Conservation (phyloP, 352 stramenopile genomes). For the Thraustotheca clavata region DNA sequence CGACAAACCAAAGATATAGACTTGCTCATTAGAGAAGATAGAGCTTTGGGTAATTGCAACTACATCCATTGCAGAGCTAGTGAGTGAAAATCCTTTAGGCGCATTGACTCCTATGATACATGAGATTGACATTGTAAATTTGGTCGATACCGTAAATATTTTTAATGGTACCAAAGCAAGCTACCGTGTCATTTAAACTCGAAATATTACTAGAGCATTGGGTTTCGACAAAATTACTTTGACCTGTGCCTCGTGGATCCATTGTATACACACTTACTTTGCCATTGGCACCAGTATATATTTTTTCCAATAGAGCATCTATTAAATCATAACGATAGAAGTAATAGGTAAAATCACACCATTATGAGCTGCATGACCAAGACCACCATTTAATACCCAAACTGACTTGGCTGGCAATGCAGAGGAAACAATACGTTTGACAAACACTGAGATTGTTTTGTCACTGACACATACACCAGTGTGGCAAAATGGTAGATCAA, state of each 20-base stretch:
- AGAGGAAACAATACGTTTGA: slow-evolving; percentile 24
- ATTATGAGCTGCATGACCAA: slow-evolving; percentile 5
- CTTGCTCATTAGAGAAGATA: background rate
- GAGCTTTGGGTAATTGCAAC: slow-evolving; percentile 19
- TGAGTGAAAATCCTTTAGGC: slow-evolving; percentile 29
- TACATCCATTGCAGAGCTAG: slow-evolving; percentile 38
- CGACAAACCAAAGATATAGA: slow-evolving; percentile 26
- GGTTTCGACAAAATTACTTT: slow-evolving; percentile 27
- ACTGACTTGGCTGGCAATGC: background rate
- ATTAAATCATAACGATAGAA: background rate
- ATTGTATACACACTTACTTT: slow-evolving; percentile 44
- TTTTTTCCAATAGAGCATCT: background rate
- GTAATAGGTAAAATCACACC: background rate
- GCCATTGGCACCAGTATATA: slow-evolving; percentile 1
- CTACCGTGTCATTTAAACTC: slow-evolving; percentile 23
- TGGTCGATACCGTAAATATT: slow-evolving; percentile 25
- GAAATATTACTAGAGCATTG: slow-evolving; percentile 13
- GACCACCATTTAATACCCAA: slow-evolving; percentile 20
- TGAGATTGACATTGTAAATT: too few species aligned
- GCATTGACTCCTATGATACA: background rate
- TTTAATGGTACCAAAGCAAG: slow-evolving; percentile 27
- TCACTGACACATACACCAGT: slow-evolving; percentile 26
- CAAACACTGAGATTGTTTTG: slow-evolving; percentile 32
- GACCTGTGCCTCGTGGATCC: slow-evolving; percentile 35
- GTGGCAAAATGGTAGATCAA: slow-evolving; percentile 30